phyloP scores from a whole-genome alignment of 306 rosid genomes.

The Castanea mollissima region DNA sequence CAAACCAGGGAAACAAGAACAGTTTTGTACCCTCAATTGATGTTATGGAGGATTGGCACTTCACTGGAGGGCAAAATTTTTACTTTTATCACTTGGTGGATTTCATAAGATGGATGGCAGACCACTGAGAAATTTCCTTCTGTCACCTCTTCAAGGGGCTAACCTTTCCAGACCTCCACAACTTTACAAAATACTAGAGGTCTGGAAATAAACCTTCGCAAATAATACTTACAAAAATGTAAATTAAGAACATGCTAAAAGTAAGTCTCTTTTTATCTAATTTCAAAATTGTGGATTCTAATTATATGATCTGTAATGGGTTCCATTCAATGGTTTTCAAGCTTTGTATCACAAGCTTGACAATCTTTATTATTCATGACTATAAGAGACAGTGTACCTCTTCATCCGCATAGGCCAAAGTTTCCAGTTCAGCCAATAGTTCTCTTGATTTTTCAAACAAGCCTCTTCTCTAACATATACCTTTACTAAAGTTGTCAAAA shows the following conservation, averaged over 20 bases:
- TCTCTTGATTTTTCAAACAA: conserved; percentile 83
- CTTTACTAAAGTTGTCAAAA: conserved; percentile 84
- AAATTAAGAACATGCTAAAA: not conserved
- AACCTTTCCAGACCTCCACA: not conserved
- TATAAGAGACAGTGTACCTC: conserved; percentile 52
- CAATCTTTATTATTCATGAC: not conserved
- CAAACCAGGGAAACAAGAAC: not conserved
- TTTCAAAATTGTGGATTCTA: not conserved
- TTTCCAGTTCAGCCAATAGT: conserved; percentile 61
- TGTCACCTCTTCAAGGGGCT: not conserved
- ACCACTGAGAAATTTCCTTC: not conserved
- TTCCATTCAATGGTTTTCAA: not conserved
- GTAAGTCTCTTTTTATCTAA: not conserved
- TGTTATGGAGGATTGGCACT: too few species aligned
- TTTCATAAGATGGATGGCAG: not conserved
- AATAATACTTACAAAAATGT: not conserved
- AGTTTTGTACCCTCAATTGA: not conserved
- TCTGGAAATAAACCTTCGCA: not conserved
- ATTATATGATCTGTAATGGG: not conserved
- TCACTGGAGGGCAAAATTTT: not conserved
- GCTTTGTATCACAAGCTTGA: not conserved
- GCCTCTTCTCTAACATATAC: conserved; percentile 83
- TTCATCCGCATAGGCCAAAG: conserved; percentile 75
- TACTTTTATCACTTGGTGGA: not conserved
- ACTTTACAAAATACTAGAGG: not conserved